Conservation (phyloP, 345 rosid genomes). For the Clarkia xantiana region DNA sequence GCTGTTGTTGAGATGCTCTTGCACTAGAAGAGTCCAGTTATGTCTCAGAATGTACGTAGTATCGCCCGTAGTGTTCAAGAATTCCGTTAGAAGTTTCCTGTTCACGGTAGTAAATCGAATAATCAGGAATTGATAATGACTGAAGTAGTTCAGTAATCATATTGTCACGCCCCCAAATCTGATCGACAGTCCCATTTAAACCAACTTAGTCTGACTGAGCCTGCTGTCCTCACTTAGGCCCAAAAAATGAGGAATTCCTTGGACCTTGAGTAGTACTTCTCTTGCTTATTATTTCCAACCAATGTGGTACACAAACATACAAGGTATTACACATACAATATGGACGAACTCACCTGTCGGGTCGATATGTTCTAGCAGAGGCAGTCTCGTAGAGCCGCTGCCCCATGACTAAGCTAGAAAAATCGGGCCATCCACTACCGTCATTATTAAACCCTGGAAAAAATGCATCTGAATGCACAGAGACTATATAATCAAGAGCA, state of each 20-base stretch:
- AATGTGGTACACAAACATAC: too few species aligned
- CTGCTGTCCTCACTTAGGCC: too few species aligned
- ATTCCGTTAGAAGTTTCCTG: slow-evolving; percentile 58
- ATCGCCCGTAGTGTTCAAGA: slow-evolving; percentile 43
- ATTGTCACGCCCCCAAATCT: too few species aligned
- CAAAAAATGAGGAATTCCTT: too few species aligned
- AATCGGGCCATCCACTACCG: slow-evolving; percentile 85
- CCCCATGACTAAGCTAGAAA: slow-evolving; percentile 94
- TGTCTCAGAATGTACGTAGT: slow-evolving; percentile 64
- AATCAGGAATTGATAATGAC: too few species aligned
- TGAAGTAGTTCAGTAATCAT: too few species aligned
- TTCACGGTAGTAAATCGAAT: slow-evolving; percentile 8
- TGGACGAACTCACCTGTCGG: slow-evolving; percentile 44
- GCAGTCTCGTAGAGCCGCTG: slow-evolving; percentile 88
- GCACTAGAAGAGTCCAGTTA: slow-evolving; percentile 61
- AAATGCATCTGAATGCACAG: slow-evolving; percentile 87
- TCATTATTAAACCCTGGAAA: slow-evolving; percentile 81
- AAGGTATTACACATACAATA: neutral
- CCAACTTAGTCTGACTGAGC: too few species aligned
- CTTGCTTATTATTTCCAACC: too few species aligned
- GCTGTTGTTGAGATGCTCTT: slow-evolving; percentile 78
- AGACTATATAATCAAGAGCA: slow-evolving; percentile 85
- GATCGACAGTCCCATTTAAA: too few species aligned
- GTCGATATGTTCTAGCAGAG: slow-evolving; percentile 72
- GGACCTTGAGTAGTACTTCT: too few species aligned